Conservation (phyloP, 345 rosid genomes). For the Pistacia integerrima region DNA sequence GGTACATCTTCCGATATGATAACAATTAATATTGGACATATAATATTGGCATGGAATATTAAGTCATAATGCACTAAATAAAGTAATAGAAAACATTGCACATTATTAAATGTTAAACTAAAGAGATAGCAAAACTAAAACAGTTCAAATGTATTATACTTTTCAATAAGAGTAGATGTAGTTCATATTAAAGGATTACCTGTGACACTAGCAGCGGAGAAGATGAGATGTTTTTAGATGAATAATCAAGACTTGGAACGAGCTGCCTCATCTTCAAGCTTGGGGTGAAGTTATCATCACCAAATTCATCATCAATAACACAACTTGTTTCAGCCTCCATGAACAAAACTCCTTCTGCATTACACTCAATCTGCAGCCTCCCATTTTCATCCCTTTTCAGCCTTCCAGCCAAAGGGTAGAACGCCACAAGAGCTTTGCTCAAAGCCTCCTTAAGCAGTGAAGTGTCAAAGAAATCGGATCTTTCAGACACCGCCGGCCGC, state of each 20-base stretch:
- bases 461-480: constrained; percentile 19
- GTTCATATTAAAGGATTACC: no score
- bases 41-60: no score
- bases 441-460: constrained; percentile 31
- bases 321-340: constrained; percentile 35
- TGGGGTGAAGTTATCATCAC: constrained; percentile 19
- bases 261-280: constrained; percentile 15
- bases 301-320: constrained; percentile 21
- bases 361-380: constrained; percentile 34
- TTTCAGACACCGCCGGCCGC: neutral
- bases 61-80: no score
- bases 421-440: constrained; percentile 35
- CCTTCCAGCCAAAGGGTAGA: constrained; percentile 44
- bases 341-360: constrained; percentile 29
- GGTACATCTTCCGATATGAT: no score
- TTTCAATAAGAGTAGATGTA: no score
- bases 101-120: no score
- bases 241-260: constrained; percentile 28
- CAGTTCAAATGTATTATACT: no score
- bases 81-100: no score
- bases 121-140: no score
- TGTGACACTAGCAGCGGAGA: constrained; percentile 27
- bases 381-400: constrained; percentile 27
- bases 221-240: constrained; percentile 19
- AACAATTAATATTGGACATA: no score